Conservation (phyloP, 805 yeast genomes). For the Wickerhamomyces hampshirensis region DNA sequence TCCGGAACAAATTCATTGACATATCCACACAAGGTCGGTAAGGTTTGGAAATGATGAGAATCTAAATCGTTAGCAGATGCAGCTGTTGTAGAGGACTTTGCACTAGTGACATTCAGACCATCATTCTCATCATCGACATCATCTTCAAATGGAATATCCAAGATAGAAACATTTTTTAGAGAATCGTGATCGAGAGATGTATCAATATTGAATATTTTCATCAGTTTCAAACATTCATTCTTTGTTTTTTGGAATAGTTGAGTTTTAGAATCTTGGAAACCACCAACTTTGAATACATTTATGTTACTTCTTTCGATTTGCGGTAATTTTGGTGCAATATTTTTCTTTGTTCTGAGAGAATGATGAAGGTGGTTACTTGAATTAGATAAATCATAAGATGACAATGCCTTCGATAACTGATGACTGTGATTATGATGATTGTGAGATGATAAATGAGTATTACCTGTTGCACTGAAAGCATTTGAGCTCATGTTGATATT, state of each 20-base stretch:
- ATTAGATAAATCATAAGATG: slow-evolving; percentile 1
- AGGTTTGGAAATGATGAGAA: slow-evolving; percentile 7
- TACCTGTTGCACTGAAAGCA: background rate
- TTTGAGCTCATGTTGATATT: background rate
- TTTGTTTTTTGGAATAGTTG: slow-evolving; percentile 3
- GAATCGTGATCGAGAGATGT: slow-evolving; percentile 15
- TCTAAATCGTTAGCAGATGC: too few relatives aligned
- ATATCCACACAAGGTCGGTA: slow-evolving; percentile 27
- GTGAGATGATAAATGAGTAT: background rate
- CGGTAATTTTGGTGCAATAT: slow-evolving; percentile 24
- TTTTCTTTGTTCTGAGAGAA: slow-evolving; percentile 15
- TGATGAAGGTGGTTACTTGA: slow-evolving; percentile 1
- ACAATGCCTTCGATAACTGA: too few relatives aligned
- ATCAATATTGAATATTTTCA: slow-evolving; percentile 8
- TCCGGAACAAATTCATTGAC: slow-evolving; percentile 23
- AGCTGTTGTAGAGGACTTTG: too few relatives aligned
- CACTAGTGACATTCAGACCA: too few relatives aligned
- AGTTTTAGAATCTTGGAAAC: slow-evolving; percentile 6
- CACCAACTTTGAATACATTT: slow-evolving; percentile 10
- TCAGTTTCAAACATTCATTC: slow-evolving; percentile 11
- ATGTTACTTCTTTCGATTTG: slow-evolving; percentile 22
- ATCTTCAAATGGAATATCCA: slow-evolving; percentile 24
- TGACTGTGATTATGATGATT: background rate
- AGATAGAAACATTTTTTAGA: slow-evolving; percentile 23
- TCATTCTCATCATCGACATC: slow-evolving; percentile 10